Percentiles rank a stretch among this genome's conserved stretches.
Evolutionary conservation across 2,329 filamentous ascomycete species (phyloP).

Genomic region (Dactylella cylindrospora): DNA sequence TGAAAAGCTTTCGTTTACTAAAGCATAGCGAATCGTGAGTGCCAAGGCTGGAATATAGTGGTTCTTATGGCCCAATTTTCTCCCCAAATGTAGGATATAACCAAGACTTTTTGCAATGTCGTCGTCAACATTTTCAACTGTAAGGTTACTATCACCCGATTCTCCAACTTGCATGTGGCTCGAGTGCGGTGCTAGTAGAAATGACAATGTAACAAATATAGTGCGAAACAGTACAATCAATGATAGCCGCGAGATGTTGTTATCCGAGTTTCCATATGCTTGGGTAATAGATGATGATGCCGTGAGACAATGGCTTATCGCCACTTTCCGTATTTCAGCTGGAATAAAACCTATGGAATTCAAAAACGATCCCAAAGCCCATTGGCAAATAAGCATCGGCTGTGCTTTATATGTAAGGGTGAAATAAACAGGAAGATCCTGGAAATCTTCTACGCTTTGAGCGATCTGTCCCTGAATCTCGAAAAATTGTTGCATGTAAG

Average conservation of each 20-base stretch:
- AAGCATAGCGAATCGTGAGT: slow-evolving; percentile 16
- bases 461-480: background rate
- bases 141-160: background rate
- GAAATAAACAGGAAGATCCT: slow-evolving; percentile 6
- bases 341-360: slow-evolving; percentile 4
- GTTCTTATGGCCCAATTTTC: slow-evolving; percentile 7
- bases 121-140: background rate
- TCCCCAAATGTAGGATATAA: slow-evolving; percentile 8
- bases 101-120: slow-evolving; percentile 1
- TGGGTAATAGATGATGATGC: slow-evolving; percentile 5
- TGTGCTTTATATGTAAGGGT: slow-evolving; percentile 13
- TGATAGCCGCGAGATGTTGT: slow-evolving; percentile 14
- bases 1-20: no score
- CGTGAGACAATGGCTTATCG: slow-evolving; percentile 13
- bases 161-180: background rate
- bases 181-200: slow-evolving; percentile 1
- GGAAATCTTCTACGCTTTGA: background rate
- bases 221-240: slow-evolving; percentile 16
- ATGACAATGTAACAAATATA: slow-evolving; percentile 18
- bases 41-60: slow-evolving; percentile 10
- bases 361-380: slow-evolving; percentile 21
- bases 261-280: background rate
- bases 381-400: slow-evolving; percentile 29
- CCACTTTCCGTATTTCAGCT: background rate
- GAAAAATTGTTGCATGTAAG: slow-evolving; percentile 10